These are phyloP conservation scores for Rhodotorula sphaerocarpa DNA, from an alignment of 768 basidiomycete species.

Conservation along the genomic window DNA sequence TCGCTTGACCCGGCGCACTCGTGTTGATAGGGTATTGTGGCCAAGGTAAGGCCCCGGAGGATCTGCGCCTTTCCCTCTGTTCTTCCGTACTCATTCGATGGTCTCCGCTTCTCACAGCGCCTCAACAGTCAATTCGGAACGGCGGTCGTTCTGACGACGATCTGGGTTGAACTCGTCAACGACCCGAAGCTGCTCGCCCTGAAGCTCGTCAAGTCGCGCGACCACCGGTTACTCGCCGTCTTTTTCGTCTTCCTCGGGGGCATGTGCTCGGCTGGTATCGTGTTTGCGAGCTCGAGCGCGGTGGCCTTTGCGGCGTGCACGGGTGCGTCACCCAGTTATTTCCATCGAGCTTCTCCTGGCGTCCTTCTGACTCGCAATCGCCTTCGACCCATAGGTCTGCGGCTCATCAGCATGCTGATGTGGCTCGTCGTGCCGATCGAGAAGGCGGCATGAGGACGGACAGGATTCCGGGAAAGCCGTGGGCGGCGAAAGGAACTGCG, in stretches of 20 bases:
- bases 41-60: constrained; percentile 58
- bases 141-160: constrained; percentile 46
- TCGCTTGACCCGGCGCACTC: too few species aligned
- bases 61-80: background rate
- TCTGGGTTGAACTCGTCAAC: constrained; percentile 80
- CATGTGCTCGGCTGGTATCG: constrained; percentile 45
- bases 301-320: constrained; percentile 16
- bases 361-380: background rate
- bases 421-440: constrained; percentile 24
- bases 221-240: constrained; percentile 59
- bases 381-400: constrained; percentile 2
- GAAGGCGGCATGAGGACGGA: background rate
- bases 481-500: too few species aligned
- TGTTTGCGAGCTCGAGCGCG: constrained; percentile 14
- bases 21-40: constrained; percentile 69
- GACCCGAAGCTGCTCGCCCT: constrained; percentile 65
- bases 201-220: constrained; percentile 54
- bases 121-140: constrained; percentile 26
- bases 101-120: constrained; percentile 34
- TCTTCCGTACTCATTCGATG: too few species aligned
- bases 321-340: constrained; percentile 3
- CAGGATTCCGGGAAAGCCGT: too few species aligned
- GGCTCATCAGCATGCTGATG: constrained; percentile 7
- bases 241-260: constrained; percentile 65
- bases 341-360: background rate